Conservation (phyloP, 331 rosid species). For the Malus hybrid region DNA sequence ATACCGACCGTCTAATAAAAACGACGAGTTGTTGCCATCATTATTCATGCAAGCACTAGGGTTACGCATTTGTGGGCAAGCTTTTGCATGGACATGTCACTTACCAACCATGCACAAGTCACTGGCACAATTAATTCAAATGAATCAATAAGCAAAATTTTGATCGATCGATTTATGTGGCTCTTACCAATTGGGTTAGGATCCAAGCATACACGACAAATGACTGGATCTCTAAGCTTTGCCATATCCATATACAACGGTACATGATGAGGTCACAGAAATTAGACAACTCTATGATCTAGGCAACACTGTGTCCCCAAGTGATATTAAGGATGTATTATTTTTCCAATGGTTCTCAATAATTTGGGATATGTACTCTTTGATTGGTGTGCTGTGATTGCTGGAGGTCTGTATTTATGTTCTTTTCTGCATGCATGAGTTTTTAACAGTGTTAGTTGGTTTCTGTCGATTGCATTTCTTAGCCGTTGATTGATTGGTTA, state of each 20-base stretch:
- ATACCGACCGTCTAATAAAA: neutral
- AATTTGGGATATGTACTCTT: neutral
- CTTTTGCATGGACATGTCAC: slow-evolving; percentile 36
- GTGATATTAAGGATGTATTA: neutral
- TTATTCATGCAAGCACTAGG: neutral
- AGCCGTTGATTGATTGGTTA: neutral
- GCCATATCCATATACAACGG: slow-evolving; percentile 32
- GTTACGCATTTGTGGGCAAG: slow-evolving; percentile 18
- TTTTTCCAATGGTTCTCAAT: slow-evolving; percentile 5
- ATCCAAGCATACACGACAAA: slow-evolving; percentile 25
- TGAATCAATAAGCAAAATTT: neutral
- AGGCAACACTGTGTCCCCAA: slow-evolving; percentile 8
- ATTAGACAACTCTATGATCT: slow-evolving; percentile 2
- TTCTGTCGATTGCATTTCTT: neutral
- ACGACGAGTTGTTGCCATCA: slow-evolving; percentile 8
- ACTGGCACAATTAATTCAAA: slow-evolving; percentile 8
- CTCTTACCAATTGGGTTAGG: slow-evolving; percentile 12
- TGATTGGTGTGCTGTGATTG: neutral
- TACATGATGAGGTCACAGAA: slow-evolving; percentile 40
- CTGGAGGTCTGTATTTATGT: neutral
- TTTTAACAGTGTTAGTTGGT: neutral
- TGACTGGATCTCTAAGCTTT: slow-evolving; percentile 6
- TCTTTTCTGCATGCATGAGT: neutral
- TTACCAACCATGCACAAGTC: slow-evolving; percentile 52
- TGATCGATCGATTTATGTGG: slow-evolving; percentile 3